Conservation (phyloP, 208 protist genomes). For the Trichomonas vaginalis region DNA sequence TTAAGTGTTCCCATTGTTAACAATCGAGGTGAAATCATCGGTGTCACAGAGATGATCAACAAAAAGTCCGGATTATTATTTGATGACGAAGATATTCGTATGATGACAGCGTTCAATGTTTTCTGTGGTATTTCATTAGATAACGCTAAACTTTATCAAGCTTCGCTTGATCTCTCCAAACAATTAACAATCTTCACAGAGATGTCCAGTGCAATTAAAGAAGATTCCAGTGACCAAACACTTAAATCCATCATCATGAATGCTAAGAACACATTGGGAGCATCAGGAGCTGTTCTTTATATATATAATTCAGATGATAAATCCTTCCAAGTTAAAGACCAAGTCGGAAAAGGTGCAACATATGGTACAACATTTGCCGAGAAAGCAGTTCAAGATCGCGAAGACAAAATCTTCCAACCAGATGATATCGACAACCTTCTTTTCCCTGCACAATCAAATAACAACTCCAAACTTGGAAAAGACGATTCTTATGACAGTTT, state of each 20-base stretch:
- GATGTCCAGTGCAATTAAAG: neutral
- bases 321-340: neutral
- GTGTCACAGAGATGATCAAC: slow-evolving; percentile 39
- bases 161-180: neutral
- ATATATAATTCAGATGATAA: neutral
- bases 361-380: neutral
- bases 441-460: neutral
- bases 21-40: slow-evolving; percentile 30
- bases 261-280: neutral
- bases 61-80: slow-evolving; percentile 22
- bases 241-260: neutral
- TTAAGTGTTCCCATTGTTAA: slow-evolving; percentile 19
- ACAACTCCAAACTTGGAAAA: neutral
- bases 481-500: neutral
- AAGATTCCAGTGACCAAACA: neutral
- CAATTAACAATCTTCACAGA: neutral
- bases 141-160: neutral
- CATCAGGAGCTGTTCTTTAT: neutral
- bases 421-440: neutral
- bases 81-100: slow-evolving; percentile 22
- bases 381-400: neutral
- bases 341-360: neutral
- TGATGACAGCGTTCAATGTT: slow-evolving; percentile 21
- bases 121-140: slow-evolving; percentile 16
- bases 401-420: neutral